Evolutionary conservation across 345 rosid species (phyloP).

Genomic region (Combretum micranthum): DNA sequence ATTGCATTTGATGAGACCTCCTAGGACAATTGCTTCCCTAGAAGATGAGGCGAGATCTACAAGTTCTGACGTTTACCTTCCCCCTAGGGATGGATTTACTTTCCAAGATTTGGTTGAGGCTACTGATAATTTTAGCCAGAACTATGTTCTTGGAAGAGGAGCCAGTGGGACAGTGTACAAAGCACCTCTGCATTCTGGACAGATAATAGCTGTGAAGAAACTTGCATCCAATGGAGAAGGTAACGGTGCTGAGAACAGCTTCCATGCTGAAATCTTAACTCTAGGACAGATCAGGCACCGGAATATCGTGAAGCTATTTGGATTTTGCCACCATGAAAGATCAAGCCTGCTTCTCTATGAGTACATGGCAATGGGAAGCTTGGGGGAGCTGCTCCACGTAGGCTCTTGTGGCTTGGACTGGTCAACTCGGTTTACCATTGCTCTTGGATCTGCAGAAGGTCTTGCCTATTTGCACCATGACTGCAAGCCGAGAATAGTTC

Average conservation of each 20-base stretch:
- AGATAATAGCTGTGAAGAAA: conserved; percentile 69
- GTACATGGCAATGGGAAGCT: conserved; percentile 78
- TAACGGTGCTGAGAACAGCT: conserved; percentile 71
- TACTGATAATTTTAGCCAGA: conserved; percentile 68
- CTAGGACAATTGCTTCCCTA: conserved; percentile 35
- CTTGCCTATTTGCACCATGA: conserved; percentile 93
- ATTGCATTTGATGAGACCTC: conserved; percentile 51
- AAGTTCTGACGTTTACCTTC: conserved; percentile 60
- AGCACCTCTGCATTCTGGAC: conserved; percentile 69
- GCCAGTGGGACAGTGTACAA: conserved; percentile 94
- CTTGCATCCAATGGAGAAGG: conserved; percentile 77
- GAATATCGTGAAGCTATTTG: conserved; percentile 86
- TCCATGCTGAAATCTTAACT: conserved; percentile 79
- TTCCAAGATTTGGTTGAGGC: conserved; percentile 82
- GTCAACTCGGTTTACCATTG: conserved; percentile 73
- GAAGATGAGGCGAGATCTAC: conserved; percentile 37
- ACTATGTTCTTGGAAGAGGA: conserved; percentile 75
- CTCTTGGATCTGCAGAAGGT: conserved; percentile 96
- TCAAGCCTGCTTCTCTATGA: conserved; percentile 85
- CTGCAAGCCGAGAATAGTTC: conserved; percentile 87
- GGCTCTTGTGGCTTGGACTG: conserved; percentile 55
- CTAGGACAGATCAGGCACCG: conserved; percentile 94
- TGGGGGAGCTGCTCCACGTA: conserved; percentile 86
- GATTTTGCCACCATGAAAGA: conserved; percentile 83
- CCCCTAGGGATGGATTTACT: conserved; percentile 76